Evolutionary conservation across 495 filamentous ascomycete genomes (phyloP).

Genomic region (Aspergillus nanangensis): DNA sequence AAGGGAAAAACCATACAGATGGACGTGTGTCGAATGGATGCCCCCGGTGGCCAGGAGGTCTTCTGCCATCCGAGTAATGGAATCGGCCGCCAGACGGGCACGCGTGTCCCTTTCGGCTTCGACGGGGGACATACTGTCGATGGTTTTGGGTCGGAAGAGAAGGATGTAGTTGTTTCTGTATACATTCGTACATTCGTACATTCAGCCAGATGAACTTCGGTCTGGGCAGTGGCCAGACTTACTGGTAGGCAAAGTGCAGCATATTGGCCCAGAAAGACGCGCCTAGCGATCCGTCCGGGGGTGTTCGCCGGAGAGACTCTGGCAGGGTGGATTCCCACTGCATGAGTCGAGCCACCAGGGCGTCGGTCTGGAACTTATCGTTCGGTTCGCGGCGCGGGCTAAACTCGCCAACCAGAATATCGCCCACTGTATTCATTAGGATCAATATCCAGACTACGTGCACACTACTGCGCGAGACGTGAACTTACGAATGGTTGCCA

Average conservation of each 20-base stretch:
- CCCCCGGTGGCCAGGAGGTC: constrained; percentile 11
- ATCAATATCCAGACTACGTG: constrained; percentile 11
- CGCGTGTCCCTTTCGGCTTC: constrained; percentile 10
- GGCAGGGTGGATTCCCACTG: background rate
- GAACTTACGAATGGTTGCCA: constrained; percentile 7
- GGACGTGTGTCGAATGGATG: background rate
- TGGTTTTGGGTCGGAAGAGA: constrained; percentile 9
- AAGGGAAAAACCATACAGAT: background rate
- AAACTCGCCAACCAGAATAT: background rate
- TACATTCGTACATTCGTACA: too few relatives aligned
- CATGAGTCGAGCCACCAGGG: background rate
- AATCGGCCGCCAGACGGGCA: constrained; percentile 9
- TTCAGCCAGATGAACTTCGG: too few relatives aligned
- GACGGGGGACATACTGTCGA: constrained; percentile 1
- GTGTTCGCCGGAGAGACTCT: background rate
- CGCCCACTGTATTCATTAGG: constrained; percentile 4
- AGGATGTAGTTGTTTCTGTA: too few relatives aligned
- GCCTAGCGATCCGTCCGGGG: background rate
- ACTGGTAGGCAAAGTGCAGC: constrained; percentile 10
- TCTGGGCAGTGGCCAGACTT: background rate
- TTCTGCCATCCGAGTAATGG: constrained; percentile 11
- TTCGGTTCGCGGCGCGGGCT: background rate
- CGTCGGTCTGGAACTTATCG: background rate
- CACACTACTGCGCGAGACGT: background rate
- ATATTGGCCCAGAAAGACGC: constrained; percentile 10